Evolutionary conservation across 2,329 filamentous ascomycete genomes (phyloP), one percentile per base, ranked within the genome.

Genomic region (Cyanodermella asteris): DNA sequence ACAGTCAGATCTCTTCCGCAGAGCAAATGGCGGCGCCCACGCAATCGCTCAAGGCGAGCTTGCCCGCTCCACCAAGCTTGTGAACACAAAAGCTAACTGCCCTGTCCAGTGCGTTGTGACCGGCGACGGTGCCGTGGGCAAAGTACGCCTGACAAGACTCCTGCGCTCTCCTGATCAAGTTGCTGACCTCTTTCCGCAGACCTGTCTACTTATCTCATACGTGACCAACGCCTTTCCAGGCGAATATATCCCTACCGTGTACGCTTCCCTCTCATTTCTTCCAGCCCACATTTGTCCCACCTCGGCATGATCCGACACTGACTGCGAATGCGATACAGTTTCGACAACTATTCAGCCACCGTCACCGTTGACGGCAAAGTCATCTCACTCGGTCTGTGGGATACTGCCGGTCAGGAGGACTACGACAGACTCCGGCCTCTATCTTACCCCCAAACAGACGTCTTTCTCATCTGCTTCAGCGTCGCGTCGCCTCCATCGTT

Each of bases 161-260:
- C 23, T 23, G 23, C 21, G 12, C 22, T 20, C 7, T 17, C 22
- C 20, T 18, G 13, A 21, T 27, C 14, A 16, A 5, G 12, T 20
- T 11, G 34, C 41, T 52, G 36, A 47, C 34, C 8, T 23, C n/a
- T 27, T 14, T 39, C 20, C 20, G 7, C 33, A 93, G 84, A 97
- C 87, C 63, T 97, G 87, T 61, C 72, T 97, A 31, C 72, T 97
- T 43, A 97, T 97, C 50, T 94, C 84, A 26, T 97, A 97, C 59
- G 94, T 87, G 35, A 97, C 87, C 35, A 97, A 94, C 59, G 87
- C 87, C 37, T 97, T 97, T 51, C 87, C 87, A n/a, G 87, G 87
- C 52, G 87, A 97, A 63, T 97, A 97, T 55, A 94, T 97, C 41
- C 87, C 87, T 38, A 97, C 87, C 42, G 87, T 97, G 76, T 87